These are phyloP conservation scores for Saitozyma sp. DNA, from an alignment of 768 basidiomycete species.

Conservation along the genomic window DNA sequence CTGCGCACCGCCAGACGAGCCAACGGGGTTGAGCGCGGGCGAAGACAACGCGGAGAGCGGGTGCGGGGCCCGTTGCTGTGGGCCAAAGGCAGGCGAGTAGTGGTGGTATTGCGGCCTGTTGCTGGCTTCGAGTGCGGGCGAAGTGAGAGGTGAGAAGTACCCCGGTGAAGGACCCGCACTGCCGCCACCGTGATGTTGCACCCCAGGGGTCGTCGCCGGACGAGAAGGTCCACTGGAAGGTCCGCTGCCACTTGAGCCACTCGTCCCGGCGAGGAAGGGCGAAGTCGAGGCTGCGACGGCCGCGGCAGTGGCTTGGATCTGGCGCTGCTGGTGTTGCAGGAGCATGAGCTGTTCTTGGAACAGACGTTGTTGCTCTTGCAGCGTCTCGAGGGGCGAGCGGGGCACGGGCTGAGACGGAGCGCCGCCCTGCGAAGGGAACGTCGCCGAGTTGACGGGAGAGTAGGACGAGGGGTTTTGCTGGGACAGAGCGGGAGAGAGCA, in stretches of 20 bases:
- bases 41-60: conserved; percentile 35
- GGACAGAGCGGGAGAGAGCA: conserved; percentile 54
- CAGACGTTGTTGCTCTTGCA: conserved; percentile 48
- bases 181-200: conserved; percentile 18
- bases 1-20: conserved; percentile 41
- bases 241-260: conserved; percentile 1
- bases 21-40: conserved; percentile 44
- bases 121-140: conserved; percentile 52
- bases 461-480: conserved; percentile 33
- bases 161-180: conserved; percentile 25
- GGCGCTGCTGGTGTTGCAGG: conserved; percentile 40
- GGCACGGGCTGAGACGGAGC: conserved; percentile 7
- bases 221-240: conserved; percentile 36
- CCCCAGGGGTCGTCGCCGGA: conserved; percentile 37
- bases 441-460: conserved; percentile 21
- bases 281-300: conserved; percentile 52
- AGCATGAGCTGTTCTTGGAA: conserved; percentile 42
- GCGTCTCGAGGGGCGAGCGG: conserved; percentile 33
- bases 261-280: conserved; percentile 47
- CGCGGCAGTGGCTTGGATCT: conserved; percentile 47
- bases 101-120: conserved; percentile 13
- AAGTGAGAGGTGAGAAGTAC: conserved; percentile 55
- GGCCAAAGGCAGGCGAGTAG: conserved; percentile 18
- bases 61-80: conserved; percentile 23
- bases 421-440: conserved; percentile 11